phyloP scores from a whole-genome alignment of 164 flowering plant species.

The Kalanchoe fedtschenkoi region DNA sequence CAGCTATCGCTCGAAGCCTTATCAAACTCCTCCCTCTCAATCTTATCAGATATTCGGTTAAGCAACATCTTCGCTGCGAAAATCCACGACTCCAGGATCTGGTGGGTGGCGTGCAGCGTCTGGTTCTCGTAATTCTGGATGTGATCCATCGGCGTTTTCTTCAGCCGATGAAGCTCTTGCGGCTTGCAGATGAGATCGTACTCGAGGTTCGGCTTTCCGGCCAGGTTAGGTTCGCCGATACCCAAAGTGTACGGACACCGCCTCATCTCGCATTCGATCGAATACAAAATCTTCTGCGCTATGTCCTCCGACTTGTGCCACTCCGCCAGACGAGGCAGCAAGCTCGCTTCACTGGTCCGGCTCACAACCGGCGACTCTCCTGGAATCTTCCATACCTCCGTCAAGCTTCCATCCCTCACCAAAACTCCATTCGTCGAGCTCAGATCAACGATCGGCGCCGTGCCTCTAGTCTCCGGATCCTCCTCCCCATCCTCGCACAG shows the following conservation, averaged over 20 bases:
- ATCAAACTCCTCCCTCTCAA: constrained; percentile 23
- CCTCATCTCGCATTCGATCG: constrained; percentile 69
- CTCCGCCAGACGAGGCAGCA: constrained; percentile 69
- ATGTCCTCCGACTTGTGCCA: constrained; percentile 63
- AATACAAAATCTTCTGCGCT: constrained; percentile 45
- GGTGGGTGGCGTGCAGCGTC: constrained; percentile 44
- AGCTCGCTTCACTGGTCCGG: constrained; percentile 58
- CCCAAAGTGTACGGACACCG: constrained; percentile 71
- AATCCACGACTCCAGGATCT: constrained; percentile 75
- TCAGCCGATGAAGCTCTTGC: constrained; percentile 48
- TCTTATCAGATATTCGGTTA: constrained; percentile 23
- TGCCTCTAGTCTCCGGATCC: constrained; percentile 25
- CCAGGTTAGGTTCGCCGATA: constrained; percentile 74
- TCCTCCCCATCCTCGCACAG: constrained; percentile 46
- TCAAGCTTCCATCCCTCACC: constrained; percentile 41
- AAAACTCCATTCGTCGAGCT: constrained; percentile 38
- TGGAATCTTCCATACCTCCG: constrained; percentile 68
- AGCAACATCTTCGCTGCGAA: constrained; percentile 29
- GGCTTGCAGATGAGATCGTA: constrained; percentile 80
- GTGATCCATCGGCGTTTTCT: constrained; percentile 26
- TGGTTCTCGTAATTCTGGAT: constrained; percentile 52
- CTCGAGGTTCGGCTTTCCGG: constrained; percentile 60
- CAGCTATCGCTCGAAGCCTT: constrained; percentile 50
- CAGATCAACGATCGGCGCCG: constrained; percentile 50
- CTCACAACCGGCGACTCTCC: constrained; percentile 43